Conservation (phyloP, 2,329 filamentous ascomycete genomes). For the Lizonia empirigonia region DNA sequence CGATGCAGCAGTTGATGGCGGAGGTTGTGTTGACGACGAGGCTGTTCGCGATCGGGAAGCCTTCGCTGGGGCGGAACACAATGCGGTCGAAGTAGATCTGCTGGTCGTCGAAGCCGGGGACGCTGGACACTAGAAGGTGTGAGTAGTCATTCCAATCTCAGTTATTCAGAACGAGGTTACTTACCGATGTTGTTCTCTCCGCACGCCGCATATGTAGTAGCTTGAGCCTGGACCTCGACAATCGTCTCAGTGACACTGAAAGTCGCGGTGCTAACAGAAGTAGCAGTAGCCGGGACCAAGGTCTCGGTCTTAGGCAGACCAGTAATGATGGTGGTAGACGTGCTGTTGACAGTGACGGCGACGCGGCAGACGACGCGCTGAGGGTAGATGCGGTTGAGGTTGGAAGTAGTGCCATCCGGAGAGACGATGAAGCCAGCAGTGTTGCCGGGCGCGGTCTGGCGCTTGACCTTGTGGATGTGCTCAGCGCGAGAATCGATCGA, state of each 20-base stretch:
- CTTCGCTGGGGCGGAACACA: slow-evolving; percentile 23
- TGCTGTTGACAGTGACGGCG: slow-evolving; percentile 20
- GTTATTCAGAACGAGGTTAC: background rate
- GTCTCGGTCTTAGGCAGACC: slow-evolving; percentile 19
- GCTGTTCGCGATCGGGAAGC: slow-evolving; percentile 33
- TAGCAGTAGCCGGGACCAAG: slow-evolving; percentile 19
- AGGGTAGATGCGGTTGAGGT: slow-evolving; percentile 21
- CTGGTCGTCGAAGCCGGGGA: slow-evolving; percentile 21
- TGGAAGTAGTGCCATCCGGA: slow-evolving; percentile 17
- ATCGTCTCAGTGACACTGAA: slow-evolving; percentile 26
- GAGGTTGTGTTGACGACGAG: slow-evolving; percentile 20
- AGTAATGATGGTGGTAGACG: slow-evolving; percentile 16
- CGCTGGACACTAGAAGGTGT: slow-evolving; percentile 22
- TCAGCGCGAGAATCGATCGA: slow-evolving; percentile 12
- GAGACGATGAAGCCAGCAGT: slow-evolving; percentile 25
- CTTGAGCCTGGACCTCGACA: slow-evolving; percentile 15
- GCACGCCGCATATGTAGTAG: slow-evolving; percentile 32
- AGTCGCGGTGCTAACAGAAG: slow-evolving; percentile 22
- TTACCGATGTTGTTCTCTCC: slow-evolving; percentile 33
- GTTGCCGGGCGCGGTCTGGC: slow-evolving; percentile 25
- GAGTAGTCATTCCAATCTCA: background rate
- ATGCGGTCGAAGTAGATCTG: slow-evolving; percentile 31
- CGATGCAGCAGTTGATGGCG: slow-evolving; percentile 30
- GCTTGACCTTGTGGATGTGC: slow-evolving; percentile 18
- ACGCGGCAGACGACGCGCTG: slow-evolving; percentile 24